Base-by-base conservation (phyloP, 495 filamentous ascomycete species). In the Podospora fimiseda region DNA sequence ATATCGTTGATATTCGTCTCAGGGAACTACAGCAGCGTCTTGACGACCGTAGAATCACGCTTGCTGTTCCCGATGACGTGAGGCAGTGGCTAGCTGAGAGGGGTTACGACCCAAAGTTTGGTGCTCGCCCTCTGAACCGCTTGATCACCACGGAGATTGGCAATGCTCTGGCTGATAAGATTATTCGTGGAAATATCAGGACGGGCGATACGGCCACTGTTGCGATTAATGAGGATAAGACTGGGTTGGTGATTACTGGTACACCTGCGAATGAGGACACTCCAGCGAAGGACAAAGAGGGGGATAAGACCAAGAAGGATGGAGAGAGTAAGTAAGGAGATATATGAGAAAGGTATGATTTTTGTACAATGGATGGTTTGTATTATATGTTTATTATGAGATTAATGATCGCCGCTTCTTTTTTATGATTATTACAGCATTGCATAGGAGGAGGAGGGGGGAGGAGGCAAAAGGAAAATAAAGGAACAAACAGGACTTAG, bases 1-100 rank as follows among this genome's bases (percentile, higher is more conserved):
- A 94, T 60, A 97, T 97, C 48, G 89, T 96, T 44, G 88, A 96
- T 59, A 96, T 97, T 51, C 81, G 93, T 46, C 73, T 97, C 33
- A 81, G 78, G 48, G 93, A 98, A 68, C 74, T 97, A 0, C 89
- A 96, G 62, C 64, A 73, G 42, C 79, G 89, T n/a, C 80, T 96
- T 2, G 83, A 90, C 60, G 90, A 95, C 61, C 81, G 90, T 30
- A 81, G 93, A 20, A 96, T 97, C 63, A 81, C 71, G 2, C 70
- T 98, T 8, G 60, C 81, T 21, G 87, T 92, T 11, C 74, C 83
- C 24, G 75, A 82, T 44, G 74, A 84, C 11, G 87, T 89, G 24
- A 86, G 86, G 57, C 70, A 83, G 38, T 96, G 93, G 93, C 78
- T 97, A 9, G 88, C 86, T 23, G 85, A 91, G 58, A 79, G 82